Percentiles rank a stretch among this genome's conserved stretches.
phyloP scores from a whole-genome alignment of 2,329 filamentous ascomycete genomes.

The Fusarium sp. region DNA sequence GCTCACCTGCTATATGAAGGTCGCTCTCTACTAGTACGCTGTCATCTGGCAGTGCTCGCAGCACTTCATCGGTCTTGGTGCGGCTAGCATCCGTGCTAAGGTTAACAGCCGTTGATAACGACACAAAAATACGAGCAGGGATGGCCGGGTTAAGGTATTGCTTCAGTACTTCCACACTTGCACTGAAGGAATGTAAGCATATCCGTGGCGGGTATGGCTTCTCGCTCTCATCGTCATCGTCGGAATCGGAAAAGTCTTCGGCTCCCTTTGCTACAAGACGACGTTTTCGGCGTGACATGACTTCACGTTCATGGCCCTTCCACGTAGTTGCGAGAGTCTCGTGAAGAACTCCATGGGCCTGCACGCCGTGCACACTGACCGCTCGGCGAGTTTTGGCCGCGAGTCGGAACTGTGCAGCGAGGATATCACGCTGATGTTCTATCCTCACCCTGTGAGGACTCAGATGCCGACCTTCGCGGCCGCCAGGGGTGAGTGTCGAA shows the following conservation, averaged over 20 bases:
- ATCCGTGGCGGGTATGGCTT: constrained; percentile 87
- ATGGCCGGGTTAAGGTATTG: constrained; percentile 83
- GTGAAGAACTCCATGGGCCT: constrained; percentile 80
- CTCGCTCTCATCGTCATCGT: constrained; percentile 47
- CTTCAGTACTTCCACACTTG: constrained; percentile 79
- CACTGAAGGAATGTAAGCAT: constrained; percentile 95
- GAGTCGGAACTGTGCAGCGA: constrained; percentile 78
- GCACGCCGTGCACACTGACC: constrained; percentile 81
- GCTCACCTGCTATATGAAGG: constrained; percentile 83
- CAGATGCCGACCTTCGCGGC: constrained; percentile 77
- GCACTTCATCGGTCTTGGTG: constrained; percentile 72
- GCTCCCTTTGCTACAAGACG: constrained; percentile 64
- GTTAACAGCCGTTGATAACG: constrained; percentile 89
- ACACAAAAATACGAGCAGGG: constrained; percentile 86
- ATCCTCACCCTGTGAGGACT: constrained; percentile 78
- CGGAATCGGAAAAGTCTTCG: constrained; percentile 61
- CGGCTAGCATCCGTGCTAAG: constrained; percentile 67
- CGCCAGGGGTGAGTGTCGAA: constrained; percentile 73
- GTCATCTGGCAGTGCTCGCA: constrained; percentile 82
- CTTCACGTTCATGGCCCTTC: constrained; percentile 77
- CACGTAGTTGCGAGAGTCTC: constrained; percentile 76
- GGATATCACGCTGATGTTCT: constrained; percentile 76
- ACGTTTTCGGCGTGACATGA: constrained; percentile 72
- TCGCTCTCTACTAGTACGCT: constrained; percentile 91
- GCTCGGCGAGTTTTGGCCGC: constrained; percentile 77